Base-by-base conservation (phyloP, 768 basidiomycete species). In the Astraeus odoratus region DNA sequence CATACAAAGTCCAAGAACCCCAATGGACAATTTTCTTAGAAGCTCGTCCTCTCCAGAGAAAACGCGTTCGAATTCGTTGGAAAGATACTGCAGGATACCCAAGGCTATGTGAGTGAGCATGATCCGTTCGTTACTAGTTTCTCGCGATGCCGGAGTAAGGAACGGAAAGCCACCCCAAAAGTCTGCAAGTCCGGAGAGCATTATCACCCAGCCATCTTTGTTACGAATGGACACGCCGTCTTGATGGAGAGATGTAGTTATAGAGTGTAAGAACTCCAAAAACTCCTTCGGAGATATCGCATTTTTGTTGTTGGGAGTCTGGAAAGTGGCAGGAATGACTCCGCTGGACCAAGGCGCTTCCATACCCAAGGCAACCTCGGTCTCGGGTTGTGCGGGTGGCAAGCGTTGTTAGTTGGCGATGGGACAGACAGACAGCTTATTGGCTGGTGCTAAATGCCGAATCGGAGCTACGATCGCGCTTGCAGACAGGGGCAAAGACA, bases 151-250 rank as follows among this genome's bases (percentile, higher is more conserved):
- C 25, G 65, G 59, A 19, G 65, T 66, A n/a, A 77, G 72, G 8
- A 72, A 63, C n/a, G 80, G 79, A 56, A 86, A 80, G 10, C 68
- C 57, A 5, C 66, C 66, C 33, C 80, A 69, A 51, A 77, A 71
- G 36, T 80, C 76, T 1, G 77, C 69, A 19, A 83, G 63, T 1
- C 69, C 74, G 37, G 68, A 55, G 39, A 82, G 64, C 46, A 81
- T 66, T 22, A 70, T 68, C 9, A 71, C 55, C 78, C 77, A 83
- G 47, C 64, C 56, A 18, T 65, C 57, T 48, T 66, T 67, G 42
- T 72, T 67, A n/a, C 60, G 52, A 42, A 59, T 54, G 13, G 57
- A 57, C 8, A 59, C 59, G 29, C 50, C 47, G 45, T 64, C 65
- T 26, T 64, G 68, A 8, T 52, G 63, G 4, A 74, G 60, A 29